Conservation (phyloP, 768 basidiomycete species). For the Tylopilus balloui region DNA sequence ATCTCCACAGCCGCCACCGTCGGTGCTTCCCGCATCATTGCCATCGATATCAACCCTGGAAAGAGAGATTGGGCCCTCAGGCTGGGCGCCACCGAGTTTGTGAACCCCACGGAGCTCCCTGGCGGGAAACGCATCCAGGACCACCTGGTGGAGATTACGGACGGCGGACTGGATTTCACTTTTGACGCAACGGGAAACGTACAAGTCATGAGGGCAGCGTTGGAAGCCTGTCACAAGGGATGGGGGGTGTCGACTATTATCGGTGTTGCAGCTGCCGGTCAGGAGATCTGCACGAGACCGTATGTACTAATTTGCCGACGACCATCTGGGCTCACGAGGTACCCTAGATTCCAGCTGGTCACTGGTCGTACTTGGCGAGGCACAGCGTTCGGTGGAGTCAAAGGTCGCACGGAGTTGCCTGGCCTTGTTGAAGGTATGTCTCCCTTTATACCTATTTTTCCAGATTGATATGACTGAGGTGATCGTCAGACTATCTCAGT, state of each 20-base stretch:
- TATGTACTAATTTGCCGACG: conserved; percentile 34
- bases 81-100: conserved; percentile 93
- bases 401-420: conserved; percentile 93
- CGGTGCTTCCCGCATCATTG: conserved; percentile 85
- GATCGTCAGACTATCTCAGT: conserved; percentile 63
- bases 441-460: background rate
- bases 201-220: conserved; percentile 88
- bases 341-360: conserved; percentile 55
- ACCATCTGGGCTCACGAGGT: conserved; percentile 4
- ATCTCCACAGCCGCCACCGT: conserved; percentile 75
- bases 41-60: conserved; percentile 80
- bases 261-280: conserved; percentile 94
- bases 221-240: conserved; percentile 99
- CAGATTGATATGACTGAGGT: background rate
- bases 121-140: conserved; percentile 87
- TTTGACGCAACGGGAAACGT: conserved; percentile 98
- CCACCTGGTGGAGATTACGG: conserved; percentile 84
- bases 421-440: conserved; percentile 80
- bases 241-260: conserved; percentile 98
- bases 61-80: conserved; percentile 88
- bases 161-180: conserved; percentile 95
- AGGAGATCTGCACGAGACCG: conserved; percentile 90
- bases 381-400: conserved; percentile 94
- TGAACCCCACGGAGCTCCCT: conserved; percentile 72
- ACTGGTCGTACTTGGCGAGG: conserved; percentile 95